Evolutionary conservation across 2,329 filamentous ascomycete genomes (phyloP).

Genomic region (Amauroascus niger): DNA sequence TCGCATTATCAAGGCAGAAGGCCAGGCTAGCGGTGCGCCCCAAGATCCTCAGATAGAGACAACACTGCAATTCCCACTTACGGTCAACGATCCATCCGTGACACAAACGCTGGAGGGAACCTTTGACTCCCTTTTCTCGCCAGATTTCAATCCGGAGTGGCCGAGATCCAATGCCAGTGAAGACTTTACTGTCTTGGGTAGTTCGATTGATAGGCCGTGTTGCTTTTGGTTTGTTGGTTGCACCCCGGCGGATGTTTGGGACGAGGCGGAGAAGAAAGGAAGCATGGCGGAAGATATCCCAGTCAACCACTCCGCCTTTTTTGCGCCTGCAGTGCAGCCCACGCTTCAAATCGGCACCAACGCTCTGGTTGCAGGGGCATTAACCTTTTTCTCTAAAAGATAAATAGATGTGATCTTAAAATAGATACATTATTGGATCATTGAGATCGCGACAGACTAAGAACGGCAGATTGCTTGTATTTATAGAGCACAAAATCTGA

Average conservation of each 20-base stretch:
- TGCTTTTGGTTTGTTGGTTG: slow-evolving; percentile 51
- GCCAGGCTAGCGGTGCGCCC: slow-evolving; percentile 42
- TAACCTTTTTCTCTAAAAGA: slow-evolving; percentile 32
- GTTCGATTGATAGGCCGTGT: slow-evolving; percentile 40
- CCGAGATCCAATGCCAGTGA: slow-evolving; percentile 40
- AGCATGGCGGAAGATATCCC: slow-evolving; percentile 41
- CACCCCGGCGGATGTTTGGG: slow-evolving; percentile 42
- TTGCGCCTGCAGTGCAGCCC: slow-evolving; percentile 50
- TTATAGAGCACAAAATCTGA: too few species aligned
- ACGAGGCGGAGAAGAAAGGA: slow-evolving; percentile 40
- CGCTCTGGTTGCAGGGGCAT: slow-evolving; percentile 43
- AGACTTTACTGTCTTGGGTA: slow-evolving; percentile 50
- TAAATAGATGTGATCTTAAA: not conserved
- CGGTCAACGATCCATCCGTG: slow-evolving; percentile 42
- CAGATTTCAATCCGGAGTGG: slow-evolving; percentile 26
- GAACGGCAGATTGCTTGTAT: too few species aligned
- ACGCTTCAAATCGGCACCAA: slow-evolving; percentile 47
- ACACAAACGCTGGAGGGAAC: slow-evolving; percentile 37
- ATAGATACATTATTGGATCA: too few species aligned
- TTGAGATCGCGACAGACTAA: too few species aligned
- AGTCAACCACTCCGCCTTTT: slow-evolving; percentile 51
- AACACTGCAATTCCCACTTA: slow-evolving; percentile 45
- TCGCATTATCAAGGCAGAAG: slow-evolving; percentile 50
- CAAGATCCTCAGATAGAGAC: slow-evolving; percentile 40
- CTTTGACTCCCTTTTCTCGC: slow-evolving; percentile 42